Conservation (phyloP, 2,329 filamentous ascomycete genomes). For the Sclerotinia trifoliorum region DNA sequence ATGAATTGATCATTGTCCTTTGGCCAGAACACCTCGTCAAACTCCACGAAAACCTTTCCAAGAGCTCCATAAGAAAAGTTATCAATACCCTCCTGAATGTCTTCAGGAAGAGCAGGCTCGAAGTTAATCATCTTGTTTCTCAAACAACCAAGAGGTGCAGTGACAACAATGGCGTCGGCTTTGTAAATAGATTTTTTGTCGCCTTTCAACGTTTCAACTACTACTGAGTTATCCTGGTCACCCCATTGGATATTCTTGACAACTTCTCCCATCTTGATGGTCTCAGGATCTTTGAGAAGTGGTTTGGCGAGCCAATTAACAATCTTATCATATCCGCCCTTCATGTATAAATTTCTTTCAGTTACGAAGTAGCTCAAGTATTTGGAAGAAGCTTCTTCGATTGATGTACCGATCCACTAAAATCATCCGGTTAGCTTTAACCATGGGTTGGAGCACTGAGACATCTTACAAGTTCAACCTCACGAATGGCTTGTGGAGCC, state of each 20-base stretch:
- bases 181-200: slow-evolving; percentile 35
- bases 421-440: slow-evolving; percentile 3
- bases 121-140: slow-evolving; percentile 45
- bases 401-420: slow-evolving; percentile 44
- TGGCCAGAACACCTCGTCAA: slow-evolving; percentile 46
- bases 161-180: slow-evolving; percentile 44
- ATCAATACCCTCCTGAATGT: slow-evolving; percentile 42
- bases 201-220: slow-evolving; percentile 34
- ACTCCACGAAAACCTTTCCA: slow-evolving; percentile 47
- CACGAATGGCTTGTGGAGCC: slow-evolving; percentile 46
- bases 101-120: slow-evolving; percentile 41
- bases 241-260: slow-evolving; percentile 45
- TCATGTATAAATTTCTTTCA: slow-evolving; percentile 48
- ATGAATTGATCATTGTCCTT: slow-evolving; percentile 49
- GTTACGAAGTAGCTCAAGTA: slow-evolving; percentile 46
- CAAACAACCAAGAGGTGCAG: slow-evolving; percentile 44
- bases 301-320: slow-evolving; percentile 45
- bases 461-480: slow-evolving; percentile 41
- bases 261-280: slow-evolving; percentile 42
- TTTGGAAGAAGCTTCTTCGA: slow-evolving; percentile 45
- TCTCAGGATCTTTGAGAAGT: slow-evolving; percentile 40
- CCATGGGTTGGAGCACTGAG: neutral
- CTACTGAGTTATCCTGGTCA: slow-evolving; percentile 37
- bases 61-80: slow-evolving; percentile 45
- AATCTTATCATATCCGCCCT: slow-evolving; percentile 47